phyloP scores from a whole-genome alignment of 176 grass and related monocot genomes.

The Musa acuminata region DNA sequence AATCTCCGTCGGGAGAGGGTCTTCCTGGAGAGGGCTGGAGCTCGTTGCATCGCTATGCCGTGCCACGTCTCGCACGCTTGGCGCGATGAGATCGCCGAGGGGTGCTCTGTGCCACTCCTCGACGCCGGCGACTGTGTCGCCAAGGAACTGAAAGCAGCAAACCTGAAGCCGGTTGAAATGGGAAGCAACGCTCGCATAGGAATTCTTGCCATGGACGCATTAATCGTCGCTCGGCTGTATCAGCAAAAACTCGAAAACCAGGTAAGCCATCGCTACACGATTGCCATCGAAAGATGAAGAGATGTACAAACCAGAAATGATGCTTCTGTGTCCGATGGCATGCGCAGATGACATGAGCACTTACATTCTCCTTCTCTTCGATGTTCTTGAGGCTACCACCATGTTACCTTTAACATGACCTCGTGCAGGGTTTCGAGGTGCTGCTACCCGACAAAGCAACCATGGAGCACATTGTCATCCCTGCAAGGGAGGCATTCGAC shows the following conservation, averaged over 20 bases:
- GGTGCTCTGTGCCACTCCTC: constrained; percentile 48
- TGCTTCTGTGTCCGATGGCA: background rate
- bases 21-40: constrained; percentile 57
- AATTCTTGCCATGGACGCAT: constrained; percentile 36
- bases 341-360: background rate
- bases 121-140: constrained; percentile 50
- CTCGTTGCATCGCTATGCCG: constrained; percentile 67
- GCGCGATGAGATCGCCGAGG: constrained; percentile 52
- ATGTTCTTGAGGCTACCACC: too few species aligned
- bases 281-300: background rate
- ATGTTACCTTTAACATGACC: too few species aligned
- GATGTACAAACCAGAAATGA: background rate
- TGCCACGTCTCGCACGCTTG: constrained; percentile 56
- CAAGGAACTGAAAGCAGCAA: constrained; percentile 46
- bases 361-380: background rate
- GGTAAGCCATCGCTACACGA: constrained; percentile 16
- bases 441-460: constrained; percentile 54
- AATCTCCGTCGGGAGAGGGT: constrained; percentile 41
- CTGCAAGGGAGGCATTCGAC: constrained; percentile 39
- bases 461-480: constrained; percentile 53
- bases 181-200: constrained; percentile 66
- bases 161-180: constrained; percentile 58
- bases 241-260: constrained; percentile 44
- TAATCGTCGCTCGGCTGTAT: constrained; percentile 25
- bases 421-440: constrained; percentile 60